These are phyloP conservation scores for Cucurbita moschata DNA, from an alignment of 306 rosid genomes.

Conservation along the genomic window DNA sequence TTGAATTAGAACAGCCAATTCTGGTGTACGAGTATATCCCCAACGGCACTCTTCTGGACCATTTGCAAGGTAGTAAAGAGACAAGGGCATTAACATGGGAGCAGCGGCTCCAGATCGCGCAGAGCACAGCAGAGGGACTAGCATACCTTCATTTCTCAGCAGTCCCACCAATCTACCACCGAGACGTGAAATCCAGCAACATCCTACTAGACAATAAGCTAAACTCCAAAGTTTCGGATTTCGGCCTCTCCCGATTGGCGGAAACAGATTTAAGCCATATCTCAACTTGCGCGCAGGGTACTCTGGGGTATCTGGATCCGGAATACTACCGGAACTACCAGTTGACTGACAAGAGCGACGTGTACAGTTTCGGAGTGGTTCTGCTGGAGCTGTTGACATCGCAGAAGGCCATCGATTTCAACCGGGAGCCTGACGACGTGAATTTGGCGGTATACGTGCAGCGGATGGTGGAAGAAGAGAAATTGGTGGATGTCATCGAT, in stretches of 20 bases:
- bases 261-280: constrained; percentile 70
- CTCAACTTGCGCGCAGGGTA: constrained; percentile 75
- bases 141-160: constrained; percentile 67
- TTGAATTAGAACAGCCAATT: constrained; percentile 63
- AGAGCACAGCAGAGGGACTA: constrained; percentile 50
- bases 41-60: constrained; percentile 56
- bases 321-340: constrained; percentile 62
- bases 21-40: constrained; percentile 73
- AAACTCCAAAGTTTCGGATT: constrained; percentile 61
- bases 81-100: constrained; percentile 27
- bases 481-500: constrained; percentile 42
- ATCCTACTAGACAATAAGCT: constrained; percentile 40
- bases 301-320: constrained; percentile 65
- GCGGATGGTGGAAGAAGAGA: constrained; percentile 43
- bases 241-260: constrained; percentile 54
- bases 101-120: constrained; percentile 48
- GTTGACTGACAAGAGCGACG: constrained; percentile 58
- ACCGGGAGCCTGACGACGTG: constrained; percentile 49
- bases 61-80: constrained; percentile 21
- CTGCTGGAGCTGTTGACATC: constrained; percentile 52
- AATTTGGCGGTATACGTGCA: constrained; percentile 64
- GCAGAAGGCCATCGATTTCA: constrained; percentile 63
- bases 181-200: constrained; percentile 72
- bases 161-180: constrained; percentile 67
- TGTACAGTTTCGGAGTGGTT: constrained; percentile 63